phyloP scores from a whole-genome alignment of 2,329 filamentous ascomycete genomes.

The Cytospora piceae region DNA sequence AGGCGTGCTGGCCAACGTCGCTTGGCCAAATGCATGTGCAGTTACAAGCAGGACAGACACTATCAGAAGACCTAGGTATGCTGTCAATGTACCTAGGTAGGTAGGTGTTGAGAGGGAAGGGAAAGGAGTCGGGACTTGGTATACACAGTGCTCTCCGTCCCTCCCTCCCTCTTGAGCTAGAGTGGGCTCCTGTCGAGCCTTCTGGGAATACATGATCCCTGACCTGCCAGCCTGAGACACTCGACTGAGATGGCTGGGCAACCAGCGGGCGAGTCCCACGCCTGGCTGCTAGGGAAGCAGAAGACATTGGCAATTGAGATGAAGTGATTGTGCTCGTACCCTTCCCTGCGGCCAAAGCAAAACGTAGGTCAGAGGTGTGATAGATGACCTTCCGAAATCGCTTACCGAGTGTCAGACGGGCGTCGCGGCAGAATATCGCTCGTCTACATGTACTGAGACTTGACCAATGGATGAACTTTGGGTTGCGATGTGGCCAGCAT shows the following conservation, averaged over 20 bases:
- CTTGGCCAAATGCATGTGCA: slow-evolving; percentile 17
- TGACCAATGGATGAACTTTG: background rate
- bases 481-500: background rate
- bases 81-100: background rate
- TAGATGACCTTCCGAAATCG: background rate
- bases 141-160: background rate
- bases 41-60: background rate
- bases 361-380: background rate
- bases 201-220: background rate
- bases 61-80: slow-evolving; percentile 1
- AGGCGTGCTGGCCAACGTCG: background rate
- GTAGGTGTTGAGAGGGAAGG: background rate
- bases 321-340: background rate
- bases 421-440: slow-evolving; percentile 11
- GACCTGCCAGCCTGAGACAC: background rate
- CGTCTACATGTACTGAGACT: slow-evolving; percentile 1
- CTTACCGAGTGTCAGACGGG: background rate
- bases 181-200: background rate
- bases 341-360: background rate
- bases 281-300: background rate
- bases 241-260: background rate
- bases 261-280: background rate
- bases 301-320: background rate
- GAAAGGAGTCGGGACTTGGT: background rate
- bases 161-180: background rate